A percentile compares a stretch with the other conserved stretches of the same genome.
These are phyloP conservation scores for Amanita phalloides DNA, from an alignment of 768 basidiomycete species.

Conservation along the genomic window DNA sequence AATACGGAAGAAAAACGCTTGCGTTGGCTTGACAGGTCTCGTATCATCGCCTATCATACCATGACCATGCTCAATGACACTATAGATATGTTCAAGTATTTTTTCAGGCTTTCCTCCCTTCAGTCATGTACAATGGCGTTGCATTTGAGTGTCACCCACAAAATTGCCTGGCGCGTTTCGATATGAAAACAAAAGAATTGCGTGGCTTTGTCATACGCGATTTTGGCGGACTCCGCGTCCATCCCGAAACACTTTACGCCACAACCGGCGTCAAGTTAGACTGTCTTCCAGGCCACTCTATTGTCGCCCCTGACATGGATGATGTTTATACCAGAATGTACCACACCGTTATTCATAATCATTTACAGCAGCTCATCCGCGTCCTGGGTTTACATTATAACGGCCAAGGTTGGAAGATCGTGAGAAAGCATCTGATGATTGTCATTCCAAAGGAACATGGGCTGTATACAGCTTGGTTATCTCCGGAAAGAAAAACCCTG, in stretches of 20 bases:
- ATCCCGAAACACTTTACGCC: slow-evolving; percentile 35
- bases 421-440: slow-evolving; percentile 31
- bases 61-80: neutral
- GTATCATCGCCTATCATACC: slow-evolving; percentile 4
- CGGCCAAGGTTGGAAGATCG: slow-evolving; percentile 41
- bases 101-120: slow-evolving; percentile 44
- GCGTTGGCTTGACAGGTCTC: slow-evolving; percentile 39
- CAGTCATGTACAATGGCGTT: slow-evolving; percentile 42
- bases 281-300: slow-evolving; percentile 35
- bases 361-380: slow-evolving; percentile 48
- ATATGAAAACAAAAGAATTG: slow-evolving; percentile 33
- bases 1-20: slow-evolving; percentile 39
- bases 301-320: slow-evolving; percentile 37
- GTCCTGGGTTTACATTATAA: slow-evolving; percentile 47
- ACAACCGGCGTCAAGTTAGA: slow-evolving; percentile 41
- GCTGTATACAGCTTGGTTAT: slow-evolving; percentile 39
- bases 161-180: slow-evolving; percentile 47
- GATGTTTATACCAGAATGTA: slow-evolving; percentile 50
- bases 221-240: slow-evolving; percentile 45
- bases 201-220: slow-evolving; percentile 49
- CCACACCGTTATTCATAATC: slow-evolving; percentile 48
- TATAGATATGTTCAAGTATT: slow-evolving; percentile 37
- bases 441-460: slow-evolving; percentile 36
- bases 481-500: slow-evolving; percentile 33
- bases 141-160: slow-evolving; percentile 53